Percentiles rank a stretch among this genome's conserved stretches.
Conservation (phyloP, 108 stramenopile species). For the Thalassiosira profunda region DNA sequence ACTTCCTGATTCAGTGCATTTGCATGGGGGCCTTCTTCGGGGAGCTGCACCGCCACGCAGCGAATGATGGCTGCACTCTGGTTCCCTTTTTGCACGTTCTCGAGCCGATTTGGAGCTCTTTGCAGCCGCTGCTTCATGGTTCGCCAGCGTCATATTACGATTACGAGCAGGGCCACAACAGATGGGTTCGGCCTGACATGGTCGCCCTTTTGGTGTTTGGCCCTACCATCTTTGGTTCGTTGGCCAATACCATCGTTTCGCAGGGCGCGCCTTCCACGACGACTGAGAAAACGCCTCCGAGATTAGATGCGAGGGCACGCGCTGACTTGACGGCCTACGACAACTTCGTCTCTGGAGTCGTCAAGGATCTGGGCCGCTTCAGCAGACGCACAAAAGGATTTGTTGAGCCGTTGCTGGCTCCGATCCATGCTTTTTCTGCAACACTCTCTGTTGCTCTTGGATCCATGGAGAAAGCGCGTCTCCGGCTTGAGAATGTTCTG, state of each 20-base stretch:
- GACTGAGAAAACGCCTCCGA: background rate
- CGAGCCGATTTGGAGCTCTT: conserved; percentile 35
- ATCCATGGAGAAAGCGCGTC: conserved; percentile 38
- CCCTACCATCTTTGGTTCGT: conserved; percentile 36
- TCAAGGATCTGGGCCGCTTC: conserved; percentile 29
- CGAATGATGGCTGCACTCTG: conserved; percentile 16
- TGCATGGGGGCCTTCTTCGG: conserved; percentile 20
- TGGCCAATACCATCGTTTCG: conserved; percentile 16
- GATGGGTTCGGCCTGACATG: conserved; percentile 19
- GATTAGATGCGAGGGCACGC: conserved; percentile 19
- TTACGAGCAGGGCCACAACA: background rate
- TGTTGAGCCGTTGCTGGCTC: conserved; percentile 24
- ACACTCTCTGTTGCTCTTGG: conserved; percentile 27
- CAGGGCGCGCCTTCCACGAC: background rate
- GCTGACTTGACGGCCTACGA: conserved; percentile 29
- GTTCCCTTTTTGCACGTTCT: conserved; percentile 31
- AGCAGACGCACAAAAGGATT: conserved; percentile 4
- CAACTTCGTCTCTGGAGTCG: conserved; percentile 24
- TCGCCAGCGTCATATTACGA: background rate
- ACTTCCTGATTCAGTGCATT: conserved; percentile 22
- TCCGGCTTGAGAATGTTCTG: conserved; percentile 27
- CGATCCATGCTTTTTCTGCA: conserved; percentile 25
- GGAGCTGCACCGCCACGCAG: background rate
- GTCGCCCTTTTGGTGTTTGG: conserved; percentile 27
- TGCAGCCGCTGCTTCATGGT: conserved; percentile 24